Evolutionary conservation across 176 grass and related monocot genomes (phyloP).

Genomic region (Aegilops bicornis): DNA sequence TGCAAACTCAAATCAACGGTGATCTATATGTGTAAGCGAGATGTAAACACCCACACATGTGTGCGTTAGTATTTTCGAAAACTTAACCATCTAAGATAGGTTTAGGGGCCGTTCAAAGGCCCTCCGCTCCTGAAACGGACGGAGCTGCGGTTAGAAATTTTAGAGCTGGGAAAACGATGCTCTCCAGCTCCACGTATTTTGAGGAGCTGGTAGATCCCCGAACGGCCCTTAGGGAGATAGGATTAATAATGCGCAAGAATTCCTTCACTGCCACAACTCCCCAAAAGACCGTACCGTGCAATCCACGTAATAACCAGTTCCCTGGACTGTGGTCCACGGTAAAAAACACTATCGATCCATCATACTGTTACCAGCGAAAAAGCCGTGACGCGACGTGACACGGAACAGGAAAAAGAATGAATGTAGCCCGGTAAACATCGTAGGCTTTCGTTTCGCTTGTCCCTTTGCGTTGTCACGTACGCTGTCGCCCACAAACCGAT

Average conservation of each 20-base stretch:
- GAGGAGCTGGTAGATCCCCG: too few relatives aligned
- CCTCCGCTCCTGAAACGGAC: too few relatives aligned
- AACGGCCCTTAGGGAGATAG: too few relatives aligned
- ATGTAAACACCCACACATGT: too few relatives aligned
- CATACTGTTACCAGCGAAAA: background rate
- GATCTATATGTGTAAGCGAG: too few relatives aligned
- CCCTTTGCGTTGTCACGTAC: background rate
- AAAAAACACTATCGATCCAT: background rate
- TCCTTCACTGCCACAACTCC: background rate
- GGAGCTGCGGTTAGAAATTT: too few relatives aligned
- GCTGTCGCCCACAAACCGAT: background rate
- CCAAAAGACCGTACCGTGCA: background rate
- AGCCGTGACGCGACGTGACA: background rate
- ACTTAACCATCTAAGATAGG: too few relatives aligned
- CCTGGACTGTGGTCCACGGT: background rate
- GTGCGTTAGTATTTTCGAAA: too few relatives aligned
- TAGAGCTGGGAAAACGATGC: too few relatives aligned
- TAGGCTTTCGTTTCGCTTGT: background rate
- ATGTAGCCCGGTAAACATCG: background rate
- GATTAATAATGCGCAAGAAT: background rate
- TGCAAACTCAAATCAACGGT: too few relatives aligned
- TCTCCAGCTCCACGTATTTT: too few relatives aligned
- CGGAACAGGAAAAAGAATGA: background rate
- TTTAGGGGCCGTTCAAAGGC: too few relatives aligned
- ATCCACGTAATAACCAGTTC: background rate